Evolutionary conservation across 1,139 yeast species (phyloP).

Genomic region (Debaryomyces nepalensis): DNA sequence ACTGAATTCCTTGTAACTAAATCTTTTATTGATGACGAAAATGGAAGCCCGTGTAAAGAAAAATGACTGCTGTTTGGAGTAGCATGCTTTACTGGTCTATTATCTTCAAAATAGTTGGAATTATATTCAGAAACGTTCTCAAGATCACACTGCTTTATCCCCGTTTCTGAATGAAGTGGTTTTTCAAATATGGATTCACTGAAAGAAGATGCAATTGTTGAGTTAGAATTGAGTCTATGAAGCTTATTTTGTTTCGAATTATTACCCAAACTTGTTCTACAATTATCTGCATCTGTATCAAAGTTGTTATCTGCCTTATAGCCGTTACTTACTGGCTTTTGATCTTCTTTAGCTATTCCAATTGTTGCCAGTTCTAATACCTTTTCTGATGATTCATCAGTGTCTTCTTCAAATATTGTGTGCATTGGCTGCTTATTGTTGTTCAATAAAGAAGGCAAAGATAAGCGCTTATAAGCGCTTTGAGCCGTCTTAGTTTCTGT

Average conservation of each 20-base stretch:
- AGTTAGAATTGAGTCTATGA: constrained; percentile 4
- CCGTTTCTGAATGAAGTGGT: constrained; percentile 4
- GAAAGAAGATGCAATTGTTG: constrained; percentile 9
- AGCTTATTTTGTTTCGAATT: background rate
- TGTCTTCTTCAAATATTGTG: constrained; percentile 17
- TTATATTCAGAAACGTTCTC: constrained; percentile 13
- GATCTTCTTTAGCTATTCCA: background rate
- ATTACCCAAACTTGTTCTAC: background rate
- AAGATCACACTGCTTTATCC: constrained; percentile 12
- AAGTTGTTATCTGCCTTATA: background rate
- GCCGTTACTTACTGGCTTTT: background rate
- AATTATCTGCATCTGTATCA: background rate
- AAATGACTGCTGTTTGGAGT: constrained; percentile 8
- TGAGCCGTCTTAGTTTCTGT: background rate
- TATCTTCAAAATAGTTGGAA: constrained; percentile 7
- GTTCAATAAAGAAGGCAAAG: background rate
- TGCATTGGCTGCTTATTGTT: constrained; percentile 12
- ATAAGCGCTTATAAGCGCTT: constrained; percentile 1
- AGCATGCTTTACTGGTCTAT: background rate
- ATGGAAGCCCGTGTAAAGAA: constrained; percentile 27
- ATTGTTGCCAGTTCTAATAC: background rate
- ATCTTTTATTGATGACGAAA: constrained; percentile 19
- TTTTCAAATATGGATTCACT: constrained; percentile 9
- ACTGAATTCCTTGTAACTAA: constrained; percentile 15
- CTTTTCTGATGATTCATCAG: constrained; percentile 1